phyloP scores from a whole-genome alignment of 2,329 filamentous ascomycete genomes.

The Ambrosiella xylebori region DNA sequence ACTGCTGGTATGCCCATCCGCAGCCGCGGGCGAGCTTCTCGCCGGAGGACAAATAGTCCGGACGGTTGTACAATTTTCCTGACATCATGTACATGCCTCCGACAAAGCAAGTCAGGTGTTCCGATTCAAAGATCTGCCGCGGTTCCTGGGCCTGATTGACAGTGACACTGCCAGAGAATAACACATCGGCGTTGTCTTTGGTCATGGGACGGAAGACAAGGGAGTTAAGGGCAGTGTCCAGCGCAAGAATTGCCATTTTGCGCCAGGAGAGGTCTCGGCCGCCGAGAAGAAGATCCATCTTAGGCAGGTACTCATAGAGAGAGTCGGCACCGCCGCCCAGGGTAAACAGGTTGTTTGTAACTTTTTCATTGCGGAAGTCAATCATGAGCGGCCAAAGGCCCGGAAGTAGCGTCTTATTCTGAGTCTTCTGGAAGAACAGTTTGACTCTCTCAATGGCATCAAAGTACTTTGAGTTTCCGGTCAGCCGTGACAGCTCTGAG shows the following conservation, averaged over 20 bases:
- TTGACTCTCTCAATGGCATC: conserved; percentile 62
- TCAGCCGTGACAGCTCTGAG: conserved; percentile 55
- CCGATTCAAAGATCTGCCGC: conserved; percentile 15
- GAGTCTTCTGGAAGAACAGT: conserved; percentile 47
- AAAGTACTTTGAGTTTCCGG: conserved; percentile 36
- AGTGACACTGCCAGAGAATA: conserved; percentile 34
- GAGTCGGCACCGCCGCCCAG: conserved; percentile 38
- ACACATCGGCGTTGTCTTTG: conserved; percentile 41
- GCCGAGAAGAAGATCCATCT: conserved; percentile 48
- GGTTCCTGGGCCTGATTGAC: not conserved
- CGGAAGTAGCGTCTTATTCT: conserved; percentile 52
- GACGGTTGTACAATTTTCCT: conserved; percentile 38
- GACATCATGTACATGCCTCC: conserved; percentile 55
- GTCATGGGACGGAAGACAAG: conserved; percentile 56
- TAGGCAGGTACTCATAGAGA: conserved; percentile 42
- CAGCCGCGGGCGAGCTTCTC: conserved; percentile 36
- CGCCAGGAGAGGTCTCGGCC: conserved; percentile 44
- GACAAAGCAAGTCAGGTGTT: conserved; percentile 51
- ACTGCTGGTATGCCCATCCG: conserved; percentile 38
- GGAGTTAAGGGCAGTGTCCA: conserved; percentile 41
- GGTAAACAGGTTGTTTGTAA: conserved; percentile 27
- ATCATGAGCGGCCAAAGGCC: conserved; percentile 59
- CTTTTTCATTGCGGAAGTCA: conserved; percentile 24
- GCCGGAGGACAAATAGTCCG: conserved; percentile 32
- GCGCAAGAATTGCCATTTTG: conserved; percentile 43